A percentile compares a stretch with the other conserved stretches of the same genome.
phyloP scores from a whole-genome alignment of 2,329 filamentous ascomycete species.

The Aspergillus texensis region DNA sequence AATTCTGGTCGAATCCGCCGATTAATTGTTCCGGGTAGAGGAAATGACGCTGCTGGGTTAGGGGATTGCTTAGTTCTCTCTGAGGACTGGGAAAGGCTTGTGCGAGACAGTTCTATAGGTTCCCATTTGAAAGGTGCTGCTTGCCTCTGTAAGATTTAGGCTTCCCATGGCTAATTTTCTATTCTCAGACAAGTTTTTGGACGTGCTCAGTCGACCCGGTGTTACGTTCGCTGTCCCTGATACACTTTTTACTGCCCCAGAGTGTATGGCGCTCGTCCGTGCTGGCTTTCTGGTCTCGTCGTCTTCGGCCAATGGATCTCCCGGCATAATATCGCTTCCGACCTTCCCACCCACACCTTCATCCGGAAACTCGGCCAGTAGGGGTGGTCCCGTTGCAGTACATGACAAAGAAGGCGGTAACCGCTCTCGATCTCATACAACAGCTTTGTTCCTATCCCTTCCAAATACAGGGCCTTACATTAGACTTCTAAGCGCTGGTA shows the following conservation, averaged over 20 bases:
- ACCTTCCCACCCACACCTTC: conserved; percentile 25
- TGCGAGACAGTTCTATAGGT: conserved; percentile 41
- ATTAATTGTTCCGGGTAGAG: conserved; percentile 59
- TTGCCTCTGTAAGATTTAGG: not conserved
- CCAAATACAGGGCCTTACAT: conserved; percentile 64
- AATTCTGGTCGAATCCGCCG: conserved; percentile 55
- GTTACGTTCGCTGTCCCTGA: conserved; percentile 51
- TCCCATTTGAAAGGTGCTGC: conserved; percentile 37
- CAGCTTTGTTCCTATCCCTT: conserved; percentile 55
- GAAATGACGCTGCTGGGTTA: conserved; percentile 57
- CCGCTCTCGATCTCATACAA: conserved; percentile 26
- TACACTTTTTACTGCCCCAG: conserved; percentile 47
- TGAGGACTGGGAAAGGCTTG: conserved; percentile 53
- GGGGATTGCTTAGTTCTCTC: conserved; percentile 62
- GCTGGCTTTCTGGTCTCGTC: conserved; percentile 59
- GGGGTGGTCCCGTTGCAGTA: conserved; percentile 16
- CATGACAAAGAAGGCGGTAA: not conserved
- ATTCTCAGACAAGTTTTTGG: conserved; percentile 52
- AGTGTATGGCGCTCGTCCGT: conserved; percentile 53
- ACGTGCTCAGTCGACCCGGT: conserved; percentile 50
- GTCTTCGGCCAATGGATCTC: conserved; percentile 39
- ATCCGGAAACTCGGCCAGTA: conserved; percentile 30
- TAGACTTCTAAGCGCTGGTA: conserved; percentile 57
- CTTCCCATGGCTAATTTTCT: conserved; percentile 4
- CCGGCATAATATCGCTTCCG: conserved; percentile 46